Conservation (phyloP, 2,329 filamentous ascomycete species). For the Nothomitra cinnamomea region DNA sequence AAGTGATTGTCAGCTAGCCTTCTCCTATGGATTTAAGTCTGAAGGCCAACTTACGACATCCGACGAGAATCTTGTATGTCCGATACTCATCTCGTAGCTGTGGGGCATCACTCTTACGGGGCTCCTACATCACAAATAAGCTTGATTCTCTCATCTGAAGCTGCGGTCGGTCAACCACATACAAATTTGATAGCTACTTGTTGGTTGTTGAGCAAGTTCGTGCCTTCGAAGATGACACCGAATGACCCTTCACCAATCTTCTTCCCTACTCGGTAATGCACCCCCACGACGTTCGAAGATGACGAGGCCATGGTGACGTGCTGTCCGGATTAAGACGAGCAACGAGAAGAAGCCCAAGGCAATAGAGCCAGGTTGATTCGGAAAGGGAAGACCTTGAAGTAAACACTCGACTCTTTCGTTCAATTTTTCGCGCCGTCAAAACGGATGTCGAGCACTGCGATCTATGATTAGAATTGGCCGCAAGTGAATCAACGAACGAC, state of each 20-base stretch:
- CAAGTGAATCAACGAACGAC: too few relatives aligned
- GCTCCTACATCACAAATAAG: conserved; percentile 47
- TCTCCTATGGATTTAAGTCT: conserved; percentile 10
- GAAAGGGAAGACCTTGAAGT: not conserved
- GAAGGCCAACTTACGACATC: conserved; percentile 65
- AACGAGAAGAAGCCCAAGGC: not conserved
- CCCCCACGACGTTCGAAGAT: conserved; percentile 92
- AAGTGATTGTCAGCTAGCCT: conserved; percentile 20
- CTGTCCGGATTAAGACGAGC: conserved; percentile 5
- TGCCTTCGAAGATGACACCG: conserved; percentile 96
- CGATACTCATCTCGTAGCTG: conserved; percentile 96
- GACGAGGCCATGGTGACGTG: conserved; percentile 55
- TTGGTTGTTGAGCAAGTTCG: conserved; percentile 96
- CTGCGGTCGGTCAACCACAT: conserved; percentile 27
- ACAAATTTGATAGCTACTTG: conserved; percentile 99
- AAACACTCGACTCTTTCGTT: not conserved
- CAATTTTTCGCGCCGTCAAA: not conserved
- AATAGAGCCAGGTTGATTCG: not conserved
- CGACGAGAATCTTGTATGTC: conserved; percentile 98
- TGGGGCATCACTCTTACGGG: conserved; percentile 93
- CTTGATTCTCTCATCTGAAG: conserved; percentile 11
- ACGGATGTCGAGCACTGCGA: too few relatives aligned
- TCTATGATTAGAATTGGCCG: too few relatives aligned
- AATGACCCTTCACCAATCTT: conserved; percentile 99
- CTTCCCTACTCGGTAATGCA: conserved; percentile 97